These are phyloP conservation scores for Carex scoparia DNA, from an alignment of 176 grass and related monocot species.

Conservation along the genomic window DNA sequence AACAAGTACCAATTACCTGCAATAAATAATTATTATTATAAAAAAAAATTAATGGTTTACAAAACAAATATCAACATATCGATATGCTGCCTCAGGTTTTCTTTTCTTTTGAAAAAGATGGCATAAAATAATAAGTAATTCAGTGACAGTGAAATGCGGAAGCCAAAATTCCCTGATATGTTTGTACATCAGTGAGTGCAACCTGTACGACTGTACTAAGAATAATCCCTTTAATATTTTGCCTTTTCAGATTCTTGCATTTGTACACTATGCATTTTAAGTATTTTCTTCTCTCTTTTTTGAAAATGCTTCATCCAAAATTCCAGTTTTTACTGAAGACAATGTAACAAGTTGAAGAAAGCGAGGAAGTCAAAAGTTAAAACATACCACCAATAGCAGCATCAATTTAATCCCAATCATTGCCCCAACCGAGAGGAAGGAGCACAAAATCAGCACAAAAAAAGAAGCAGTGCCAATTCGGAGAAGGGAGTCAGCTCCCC, in stretches of 20 bases:
- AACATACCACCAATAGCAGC: slow-evolving; percentile 59
- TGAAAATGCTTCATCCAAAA: background rate
- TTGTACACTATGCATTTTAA: background rate
- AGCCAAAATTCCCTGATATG: background rate
- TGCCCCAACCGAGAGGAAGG: slow-evolving; percentile 60
- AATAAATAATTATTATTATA: slow-evolving; percentile 11
- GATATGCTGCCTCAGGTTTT: background rate
- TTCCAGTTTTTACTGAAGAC: slow-evolving; percentile 7
- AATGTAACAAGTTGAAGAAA: background rate
- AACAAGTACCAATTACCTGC: slow-evolving; percentile 66
- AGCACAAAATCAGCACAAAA: slow-evolving; percentile 84
- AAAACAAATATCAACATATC: slow-evolving; percentile 14
- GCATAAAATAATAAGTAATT: background rate
- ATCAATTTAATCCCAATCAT: slow-evolving; percentile 88
- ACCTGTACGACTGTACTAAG: background rate
- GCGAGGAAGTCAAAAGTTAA: slow-evolving; percentile 22
- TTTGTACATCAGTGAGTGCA: background rate
- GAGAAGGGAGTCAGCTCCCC: slow-evolving; percentile 88
- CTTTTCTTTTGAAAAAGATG: background rate
- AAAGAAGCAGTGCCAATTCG: slow-evolving; percentile 80
- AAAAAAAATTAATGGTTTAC: background rate
- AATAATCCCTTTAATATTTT: background rate
- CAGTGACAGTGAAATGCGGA: background rate
- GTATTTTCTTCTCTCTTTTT: background rate
- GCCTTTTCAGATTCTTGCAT: background rate